Conservation (phyloP, 2,329 filamentous ascomycete genomes). For the Colletotrichum shisoi region DNA sequence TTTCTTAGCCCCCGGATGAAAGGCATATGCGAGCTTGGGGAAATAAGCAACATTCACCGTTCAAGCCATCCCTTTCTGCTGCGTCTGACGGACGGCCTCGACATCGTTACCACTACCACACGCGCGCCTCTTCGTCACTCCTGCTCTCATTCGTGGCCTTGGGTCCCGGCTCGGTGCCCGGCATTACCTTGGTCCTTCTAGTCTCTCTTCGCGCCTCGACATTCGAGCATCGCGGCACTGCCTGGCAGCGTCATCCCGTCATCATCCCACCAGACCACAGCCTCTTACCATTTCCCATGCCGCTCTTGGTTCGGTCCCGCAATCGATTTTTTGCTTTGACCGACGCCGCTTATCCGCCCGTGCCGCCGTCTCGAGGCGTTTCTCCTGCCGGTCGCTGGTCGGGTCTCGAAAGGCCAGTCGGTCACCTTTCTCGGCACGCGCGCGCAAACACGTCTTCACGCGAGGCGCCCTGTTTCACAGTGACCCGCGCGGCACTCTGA, state of each 20-base stretch:
- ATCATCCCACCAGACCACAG: neutral
- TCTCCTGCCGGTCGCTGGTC: conserved; percentile 19
- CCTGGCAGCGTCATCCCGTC: neutral
- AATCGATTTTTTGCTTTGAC: neutral
- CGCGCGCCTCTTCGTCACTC: neutral
- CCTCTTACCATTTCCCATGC: neutral
- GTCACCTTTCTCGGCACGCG: conserved; percentile 17
- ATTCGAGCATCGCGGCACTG: conserved; percentile 1
- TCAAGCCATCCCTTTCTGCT: neutral
- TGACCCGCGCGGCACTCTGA: conserved; percentile 17
- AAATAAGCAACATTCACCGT: neutral
- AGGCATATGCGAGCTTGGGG: conserved; percentile 8
- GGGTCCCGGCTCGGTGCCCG: neutral
- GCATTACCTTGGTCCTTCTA: neutral
- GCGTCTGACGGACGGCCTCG: neutral
- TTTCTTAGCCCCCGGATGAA: conserved; percentile 16
- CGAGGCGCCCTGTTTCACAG: conserved; percentile 15
- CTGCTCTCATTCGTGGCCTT: neutral
- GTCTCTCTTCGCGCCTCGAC: conserved; percentile 5
- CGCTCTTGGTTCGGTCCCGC: neutral
- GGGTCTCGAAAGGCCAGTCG: conserved; percentile 13
- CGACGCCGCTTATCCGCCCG: conserved; percentile 2
- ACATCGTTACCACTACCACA: neutral
- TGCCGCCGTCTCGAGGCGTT: conserved; percentile 3
- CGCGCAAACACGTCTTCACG: conserved; percentile 16